phyloP scores from a whole-genome alignment of 495 filamentous ascomycete genomes.

The Penicillium coprophilum region DNA sequence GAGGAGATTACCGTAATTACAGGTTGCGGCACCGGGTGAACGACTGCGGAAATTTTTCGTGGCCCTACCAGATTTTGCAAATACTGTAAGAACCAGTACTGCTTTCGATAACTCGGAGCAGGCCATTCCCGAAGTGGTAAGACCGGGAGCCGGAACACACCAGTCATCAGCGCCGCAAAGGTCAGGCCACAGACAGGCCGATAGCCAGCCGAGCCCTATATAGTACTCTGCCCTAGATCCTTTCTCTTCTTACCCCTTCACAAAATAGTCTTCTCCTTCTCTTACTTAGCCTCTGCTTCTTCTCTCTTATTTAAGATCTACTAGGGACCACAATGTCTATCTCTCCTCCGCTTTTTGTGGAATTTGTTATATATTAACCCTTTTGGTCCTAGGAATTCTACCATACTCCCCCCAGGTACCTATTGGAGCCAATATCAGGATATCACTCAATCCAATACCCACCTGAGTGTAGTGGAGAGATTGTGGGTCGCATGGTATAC shows the following conservation, averaged over 20 bases:
- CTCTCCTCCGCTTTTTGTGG: conserved; percentile 16
- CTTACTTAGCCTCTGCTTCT: conserved; percentile 16
- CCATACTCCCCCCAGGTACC: conserved; percentile 51
- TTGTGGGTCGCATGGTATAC: conserved; percentile 90
- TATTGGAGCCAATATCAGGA: conserved; percentile 78
- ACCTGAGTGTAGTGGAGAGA: conserved; percentile 74
- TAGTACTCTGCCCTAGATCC: conserved; percentile 8
- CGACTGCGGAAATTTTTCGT: conserved; percentile 9
- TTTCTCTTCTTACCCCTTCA: conserved; percentile 18
- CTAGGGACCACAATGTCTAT: conserved; percentile 23
- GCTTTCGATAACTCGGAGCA: conserved; percentile 17
- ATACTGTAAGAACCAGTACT: conserved; percentile 16
- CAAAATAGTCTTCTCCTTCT: conserved; percentile 20
- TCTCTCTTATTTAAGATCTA: conserved; percentile 22
- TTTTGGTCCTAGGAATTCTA: conserved; percentile 45
- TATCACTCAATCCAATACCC: conserved; percentile 76
- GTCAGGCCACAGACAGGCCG: conserved; percentile 19
- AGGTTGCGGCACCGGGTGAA: neutral
- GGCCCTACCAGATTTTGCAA: conserved; percentile 16
- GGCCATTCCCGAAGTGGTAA: conserved; percentile 16
- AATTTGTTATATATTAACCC: conserved; percentile 20
- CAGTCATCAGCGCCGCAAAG: conserved; percentile 1
- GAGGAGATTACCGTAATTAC: no score
- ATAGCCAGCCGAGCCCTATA: conserved; percentile 16
- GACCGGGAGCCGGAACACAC: neutral